Evolutionary conservation across 768 basidiomycete species (phyloP).

Genomic region (Lactarius hengduanensis): DNA sequence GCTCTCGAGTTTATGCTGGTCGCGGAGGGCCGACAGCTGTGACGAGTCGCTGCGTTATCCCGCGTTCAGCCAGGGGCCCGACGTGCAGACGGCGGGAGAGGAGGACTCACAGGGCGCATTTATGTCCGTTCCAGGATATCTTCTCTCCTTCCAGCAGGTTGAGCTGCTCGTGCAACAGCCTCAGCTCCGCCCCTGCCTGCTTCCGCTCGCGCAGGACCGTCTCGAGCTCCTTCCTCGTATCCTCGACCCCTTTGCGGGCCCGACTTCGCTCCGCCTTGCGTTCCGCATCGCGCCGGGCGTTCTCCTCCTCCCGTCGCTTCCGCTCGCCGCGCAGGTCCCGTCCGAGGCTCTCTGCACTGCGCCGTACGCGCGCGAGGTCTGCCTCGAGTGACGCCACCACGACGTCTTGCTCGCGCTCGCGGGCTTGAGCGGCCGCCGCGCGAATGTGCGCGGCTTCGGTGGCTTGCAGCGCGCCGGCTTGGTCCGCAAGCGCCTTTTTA

Average conservation of each 20-base stretch:
- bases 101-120: slow-evolving; percentile 54
- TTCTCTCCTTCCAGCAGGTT: slow-evolving; percentile 34
- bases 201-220: slow-evolving; percentile 64
- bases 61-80: slow-evolving; percentile 8
- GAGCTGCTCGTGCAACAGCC: slow-evolving; percentile 42
- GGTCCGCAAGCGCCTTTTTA: slow-evolving; percentile 59
- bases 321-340: slow-evolving; percentile 69
- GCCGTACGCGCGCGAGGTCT: slow-evolving; percentile 71
- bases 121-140: slow-evolving; percentile 61
- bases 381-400: slow-evolving; percentile 68
- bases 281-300: slow-evolving; percentile 44
- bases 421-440: slow-evolving; percentile 39
- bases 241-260: slow-evolving; percentile 33
- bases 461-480: slow-evolving; percentile 60
- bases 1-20: slow-evolving; percentile 80
- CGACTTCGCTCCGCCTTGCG: slow-evolving; percentile 51
- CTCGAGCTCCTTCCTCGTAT: slow-evolving; percentile 29
- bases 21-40: slow-evolving; percentile 53
- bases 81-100: background rate
- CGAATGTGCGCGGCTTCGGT: slow-evolving; percentile 64
- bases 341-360: slow-evolving; percentile 76
- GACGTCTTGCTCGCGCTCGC: slow-evolving; percentile 61
- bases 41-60: slow-evolving; percentile 45
- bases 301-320: slow-evolving; percentile 63
- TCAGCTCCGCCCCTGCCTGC: slow-evolving; percentile 64